phyloP scores from a whole-genome alignment of 2,329 filamentous ascomycete species.

The Dothideomycetes sp. region DNA sequence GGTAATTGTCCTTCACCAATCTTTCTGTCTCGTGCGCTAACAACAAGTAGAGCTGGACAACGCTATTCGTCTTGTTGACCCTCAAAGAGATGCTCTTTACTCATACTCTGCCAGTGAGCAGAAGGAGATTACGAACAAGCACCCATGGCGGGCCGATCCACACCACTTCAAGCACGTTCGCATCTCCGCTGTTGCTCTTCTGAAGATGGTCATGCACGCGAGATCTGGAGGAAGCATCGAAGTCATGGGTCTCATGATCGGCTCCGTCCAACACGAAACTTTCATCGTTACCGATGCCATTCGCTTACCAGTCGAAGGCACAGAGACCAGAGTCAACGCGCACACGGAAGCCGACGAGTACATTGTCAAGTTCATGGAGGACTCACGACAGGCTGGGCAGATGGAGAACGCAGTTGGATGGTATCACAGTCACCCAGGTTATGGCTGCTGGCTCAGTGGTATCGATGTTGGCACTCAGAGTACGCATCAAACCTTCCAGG shows the following conservation, averaged over 20 bases:
- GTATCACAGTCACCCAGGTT: constrained; percentile 97
- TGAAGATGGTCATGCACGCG: constrained; percentile 99
- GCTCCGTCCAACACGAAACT: constrained; percentile 74
- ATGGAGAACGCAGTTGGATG: constrained; percentile 91
- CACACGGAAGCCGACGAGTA: constrained; percentile 96
- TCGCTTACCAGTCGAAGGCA: constrained; percentile 87
- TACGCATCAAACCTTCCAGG: constrained; percentile 73
- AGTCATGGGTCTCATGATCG: constrained; percentile 97
- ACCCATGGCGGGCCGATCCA: constrained; percentile 68
- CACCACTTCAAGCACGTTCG: constrained; percentile 89
- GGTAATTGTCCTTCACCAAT: neutral
- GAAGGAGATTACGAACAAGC: constrained; percentile 50
- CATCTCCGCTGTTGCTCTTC: constrained; percentile 82
- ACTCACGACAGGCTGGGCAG: constrained; percentile 63
- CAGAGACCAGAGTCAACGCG: constrained; percentile 95
- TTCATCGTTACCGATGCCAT: constrained; percentile 94
- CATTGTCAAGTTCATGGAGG: constrained; percentile 73
- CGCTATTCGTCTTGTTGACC: constrained; percentile 67
- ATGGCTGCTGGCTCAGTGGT: constrained; percentile 94
- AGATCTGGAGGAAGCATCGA: constrained; percentile 87
- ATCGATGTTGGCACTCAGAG: constrained; percentile 88
- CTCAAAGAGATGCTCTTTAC: constrained; percentile 84
- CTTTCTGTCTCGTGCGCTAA: neutral
- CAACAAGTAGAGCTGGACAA: constrained; percentile 70
- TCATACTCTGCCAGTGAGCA: constrained; percentile 62